These are phyloP conservation scores for Trichothecium roseum DNA, from an alignment of 2,329 filamentous ascomycete species.

Conservation along the genomic window DNA sequence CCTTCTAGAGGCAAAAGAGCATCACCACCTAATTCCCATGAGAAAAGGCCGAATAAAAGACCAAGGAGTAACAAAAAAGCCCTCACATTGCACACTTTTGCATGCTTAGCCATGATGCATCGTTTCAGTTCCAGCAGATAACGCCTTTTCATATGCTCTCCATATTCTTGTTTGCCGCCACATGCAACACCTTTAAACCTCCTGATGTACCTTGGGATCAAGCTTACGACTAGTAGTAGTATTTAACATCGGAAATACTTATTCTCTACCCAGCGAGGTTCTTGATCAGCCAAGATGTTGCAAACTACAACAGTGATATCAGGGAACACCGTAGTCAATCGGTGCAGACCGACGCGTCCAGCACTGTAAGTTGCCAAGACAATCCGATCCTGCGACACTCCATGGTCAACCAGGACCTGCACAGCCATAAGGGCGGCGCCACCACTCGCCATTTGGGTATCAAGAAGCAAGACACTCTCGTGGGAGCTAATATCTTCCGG, in stretches of 20 bases:
- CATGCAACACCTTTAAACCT: too few species aligned
- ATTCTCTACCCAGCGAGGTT: constrained; percentile 83
- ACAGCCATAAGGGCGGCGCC: constrained; percentile 86
- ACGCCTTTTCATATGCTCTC: too few species aligned
- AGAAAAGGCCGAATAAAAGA: constrained; percentile 41
- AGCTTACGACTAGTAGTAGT: too few species aligned
- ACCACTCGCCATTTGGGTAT: constrained; percentile 90
- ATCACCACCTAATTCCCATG: too few species aligned
- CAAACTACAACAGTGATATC: constrained; percentile 79
- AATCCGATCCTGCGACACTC: constrained; percentile 73
- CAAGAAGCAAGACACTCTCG: constrained; percentile 74
- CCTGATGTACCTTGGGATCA: background rate
- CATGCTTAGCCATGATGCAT: too few species aligned
- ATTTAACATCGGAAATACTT: constrained; percentile 76
- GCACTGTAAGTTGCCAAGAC: constrained; percentile 91
- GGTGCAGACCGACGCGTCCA: constrained; percentile 71
- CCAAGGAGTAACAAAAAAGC: constrained; percentile 19
- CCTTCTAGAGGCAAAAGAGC: too few species aligned
- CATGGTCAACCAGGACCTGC: constrained; percentile 89
- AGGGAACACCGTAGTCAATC: constrained; percentile 81
- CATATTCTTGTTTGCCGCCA: too few species aligned
- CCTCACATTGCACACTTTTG: too few species aligned
- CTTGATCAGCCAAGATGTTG: constrained; percentile 68
- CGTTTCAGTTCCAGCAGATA: too few species aligned
- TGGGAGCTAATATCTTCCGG: constrained; percentile 63